These are phyloP conservation scores for Aquilaria malaccensis DNA, from an alignment of 345 rosid genomes.

Conservation along the genomic window DNA sequence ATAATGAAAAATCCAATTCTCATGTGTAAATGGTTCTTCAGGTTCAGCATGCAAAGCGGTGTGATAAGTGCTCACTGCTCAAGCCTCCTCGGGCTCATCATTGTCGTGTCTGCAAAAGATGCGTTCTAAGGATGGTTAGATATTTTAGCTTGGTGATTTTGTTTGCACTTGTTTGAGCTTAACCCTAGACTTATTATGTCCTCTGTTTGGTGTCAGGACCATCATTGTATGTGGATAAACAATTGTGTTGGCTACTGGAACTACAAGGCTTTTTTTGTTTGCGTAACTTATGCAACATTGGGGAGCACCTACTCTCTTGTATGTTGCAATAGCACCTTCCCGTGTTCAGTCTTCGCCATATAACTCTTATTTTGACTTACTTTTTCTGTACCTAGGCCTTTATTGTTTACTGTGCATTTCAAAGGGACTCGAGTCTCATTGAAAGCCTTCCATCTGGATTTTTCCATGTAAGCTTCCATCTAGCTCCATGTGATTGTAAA, in stretches of 20 bases:
- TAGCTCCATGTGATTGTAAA: conserved; percentile 1
- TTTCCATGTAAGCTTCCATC: conserved; percentile 41
- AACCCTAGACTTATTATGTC: conserved; percentile 4
- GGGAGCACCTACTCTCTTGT: conserved; percentile 66
- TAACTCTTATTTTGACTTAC: conserved; percentile 8
- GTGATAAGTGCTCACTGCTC: conserved; percentile 66
- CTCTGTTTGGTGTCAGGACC: conserved; percentile 50
- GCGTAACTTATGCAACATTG: conserved; percentile 53
- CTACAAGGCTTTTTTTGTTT: conserved; percentile 77
- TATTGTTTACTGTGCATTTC: conserved; percentile 32
- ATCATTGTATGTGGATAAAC: conserved; percentile 89
- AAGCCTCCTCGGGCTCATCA: conserved; percentile 93
- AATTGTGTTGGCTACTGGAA: conserved; percentile 90
- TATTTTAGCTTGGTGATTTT: not conserved
- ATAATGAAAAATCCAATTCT: too few relatives aligned
- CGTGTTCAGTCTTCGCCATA: not conserved
- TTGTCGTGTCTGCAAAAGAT: conserved; percentile 86
- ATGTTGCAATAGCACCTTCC: conserved; percentile 14
- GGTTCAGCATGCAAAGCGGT: conserved; percentile 50
- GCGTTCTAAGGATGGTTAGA: conserved; percentile 87
- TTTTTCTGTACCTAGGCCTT: conserved; percentile 31
- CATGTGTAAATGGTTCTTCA: conserved; percentile 15
- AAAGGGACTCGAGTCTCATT: conserved; percentile 30
- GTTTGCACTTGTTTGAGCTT: not conserved
- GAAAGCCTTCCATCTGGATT: conserved; percentile 33